Evolutionary conservation across 2,329 filamentous ascomycete genomes (phyloP).

Genomic region (Colletotrichum sp.): DNA sequence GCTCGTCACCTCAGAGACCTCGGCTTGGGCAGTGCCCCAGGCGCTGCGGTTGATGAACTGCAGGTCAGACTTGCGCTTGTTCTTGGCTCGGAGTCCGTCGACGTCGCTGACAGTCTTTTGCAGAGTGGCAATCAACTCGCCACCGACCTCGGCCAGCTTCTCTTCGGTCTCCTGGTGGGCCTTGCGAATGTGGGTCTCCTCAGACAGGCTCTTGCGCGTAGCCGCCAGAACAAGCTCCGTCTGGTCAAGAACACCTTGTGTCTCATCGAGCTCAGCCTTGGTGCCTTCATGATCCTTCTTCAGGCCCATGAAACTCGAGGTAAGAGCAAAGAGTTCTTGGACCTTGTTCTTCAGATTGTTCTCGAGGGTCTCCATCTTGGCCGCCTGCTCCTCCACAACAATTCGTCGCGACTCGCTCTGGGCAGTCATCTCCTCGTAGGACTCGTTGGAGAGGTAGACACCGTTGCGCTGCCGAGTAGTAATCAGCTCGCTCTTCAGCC

Average conservation of each 20-base stretch:
- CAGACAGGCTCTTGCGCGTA: slow-evolving; percentile 76
- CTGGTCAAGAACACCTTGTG: slow-evolving; percentile 81
- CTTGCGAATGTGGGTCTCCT: slow-evolving; percentile 80
- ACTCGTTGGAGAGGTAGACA: slow-evolving; percentile 88
- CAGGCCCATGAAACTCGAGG: slow-evolving; percentile 83
- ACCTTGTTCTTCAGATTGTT: slow-evolving; percentile 90
- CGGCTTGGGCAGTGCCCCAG: slow-evolving; percentile 78
- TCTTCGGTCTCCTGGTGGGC: slow-evolving; percentile 88
- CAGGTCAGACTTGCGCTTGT: slow-evolving; percentile 83
- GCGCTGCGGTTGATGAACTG: slow-evolving; percentile 78
- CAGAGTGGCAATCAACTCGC: slow-evolving; percentile 78
- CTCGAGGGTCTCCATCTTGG: slow-evolving; percentile 92
- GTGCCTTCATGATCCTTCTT: slow-evolving; percentile 90
- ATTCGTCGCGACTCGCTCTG: slow-evolving; percentile 93
- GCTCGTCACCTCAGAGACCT: slow-evolving; percentile 78
- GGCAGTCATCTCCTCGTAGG: slow-evolving; percentile 88
- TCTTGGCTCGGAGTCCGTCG: slow-evolving; percentile 82
- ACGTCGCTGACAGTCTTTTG: slow-evolving; percentile 81
- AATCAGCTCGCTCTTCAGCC: slow-evolving; percentile 91
- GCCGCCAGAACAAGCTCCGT: slow-evolving; percentile 84
- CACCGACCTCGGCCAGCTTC: slow-evolving; percentile 75
- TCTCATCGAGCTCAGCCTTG: slow-evolving; percentile 74
- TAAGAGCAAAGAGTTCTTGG: slow-evolving; percentile 87
- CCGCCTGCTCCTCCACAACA: slow-evolving; percentile 87
- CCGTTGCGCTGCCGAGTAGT: slow-evolving; percentile 92